These are phyloP conservation scores for Phytophthora sansomeana DNA, from an alignment of 352 stramenopile genomes.

Conservation along the genomic window DNA sequence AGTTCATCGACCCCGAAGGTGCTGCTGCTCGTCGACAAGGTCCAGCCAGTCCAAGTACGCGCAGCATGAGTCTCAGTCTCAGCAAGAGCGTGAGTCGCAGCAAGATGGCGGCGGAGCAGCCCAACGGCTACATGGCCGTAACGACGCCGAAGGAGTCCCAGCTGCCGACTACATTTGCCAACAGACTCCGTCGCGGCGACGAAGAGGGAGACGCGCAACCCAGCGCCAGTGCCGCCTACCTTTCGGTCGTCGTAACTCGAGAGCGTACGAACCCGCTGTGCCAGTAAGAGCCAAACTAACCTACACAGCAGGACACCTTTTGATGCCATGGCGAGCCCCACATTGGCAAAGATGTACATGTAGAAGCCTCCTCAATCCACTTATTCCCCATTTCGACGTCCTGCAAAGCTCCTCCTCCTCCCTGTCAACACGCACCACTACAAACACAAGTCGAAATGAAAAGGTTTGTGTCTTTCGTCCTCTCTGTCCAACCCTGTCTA, in stretches of 20 bases:
- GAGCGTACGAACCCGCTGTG: constrained; percentile 72
- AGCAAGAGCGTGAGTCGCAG: constrained; percentile 34
- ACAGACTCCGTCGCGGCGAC: constrained; percentile 40
- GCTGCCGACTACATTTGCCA: constrained; percentile 51
- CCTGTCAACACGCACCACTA: not conserved
- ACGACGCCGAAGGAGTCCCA: constrained; percentile 56
- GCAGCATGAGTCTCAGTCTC: constrained; percentile 23
- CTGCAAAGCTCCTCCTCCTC: not conserved
- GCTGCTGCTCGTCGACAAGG: constrained; percentile 24
- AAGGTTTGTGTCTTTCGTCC: constrained; percentile 1
- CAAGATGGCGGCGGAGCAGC: constrained; percentile 34
- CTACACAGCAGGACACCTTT: constrained; percentile 13
- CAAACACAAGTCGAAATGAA: not conserved
- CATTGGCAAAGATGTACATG: constrained; percentile 35
- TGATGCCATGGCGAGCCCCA: constrained; percentile 19
- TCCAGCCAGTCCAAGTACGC: constrained; percentile 28
- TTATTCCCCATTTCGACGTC: constrained; percentile 25
- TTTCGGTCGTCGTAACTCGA: constrained; percentile 69
- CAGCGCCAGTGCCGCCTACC: constrained; percentile 41
- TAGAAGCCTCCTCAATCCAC: constrained; percentile 32
- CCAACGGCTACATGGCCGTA: constrained; percentile 46
- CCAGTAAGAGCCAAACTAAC: constrained; percentile 28
- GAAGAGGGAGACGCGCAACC: constrained; percentile 20
- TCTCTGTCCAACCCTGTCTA: constrained; percentile 4
- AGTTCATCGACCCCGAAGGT: constrained; percentile 70